Evolutionary conservation across 257 asterid genomes (phyloP), one percentile per base, ranked within the genome.

Genomic region (Lycium ferocissimum): DNA sequence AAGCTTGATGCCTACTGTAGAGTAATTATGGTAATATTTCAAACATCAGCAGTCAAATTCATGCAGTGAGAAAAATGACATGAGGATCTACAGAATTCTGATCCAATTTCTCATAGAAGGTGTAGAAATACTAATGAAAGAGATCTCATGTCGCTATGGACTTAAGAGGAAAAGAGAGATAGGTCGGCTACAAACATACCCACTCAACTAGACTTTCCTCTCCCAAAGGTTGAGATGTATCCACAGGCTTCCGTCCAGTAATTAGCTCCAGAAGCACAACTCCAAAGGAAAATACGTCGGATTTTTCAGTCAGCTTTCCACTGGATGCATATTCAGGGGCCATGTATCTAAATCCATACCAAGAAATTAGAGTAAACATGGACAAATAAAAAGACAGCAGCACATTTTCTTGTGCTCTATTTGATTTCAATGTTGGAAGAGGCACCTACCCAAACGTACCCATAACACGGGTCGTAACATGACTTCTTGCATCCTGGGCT

Each of bases 251-350:
- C 69, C 98, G 96, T 20, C 99, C 99, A 73, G 97, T 91, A 73
- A 93, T 88, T 71, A 95, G 90, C 90, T 95, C 99, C 89, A 95
- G 87, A 76, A 95, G 97, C 85, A 95, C 98, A 66, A 95, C 99
- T 70, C 99, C 99, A 83, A 89, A 95, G 78, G 99, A 95, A 87
- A 59, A 95, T 70, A 95, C 97, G 6, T 95, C 99, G 0, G 97
- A 95, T 86, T 93, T 95, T 69, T 94, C 99, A 40, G 98, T 95
- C 89, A 95, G 87, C 85, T 93, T 95, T 45, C 99, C 99, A 87
- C 97, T 95, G 45, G 96, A 89, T 90, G 99, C 98, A 89, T 95
- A 95, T 87, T 95, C 99, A 49, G 99, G 99, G 83, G 99, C 99
- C 99, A 95, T 92, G 91, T 95, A 95, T 83, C 99, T 95, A 92